Base-by-base conservation (phyloP, 768 basidiomycete species). In the Arthromyces matolae region DNA sequence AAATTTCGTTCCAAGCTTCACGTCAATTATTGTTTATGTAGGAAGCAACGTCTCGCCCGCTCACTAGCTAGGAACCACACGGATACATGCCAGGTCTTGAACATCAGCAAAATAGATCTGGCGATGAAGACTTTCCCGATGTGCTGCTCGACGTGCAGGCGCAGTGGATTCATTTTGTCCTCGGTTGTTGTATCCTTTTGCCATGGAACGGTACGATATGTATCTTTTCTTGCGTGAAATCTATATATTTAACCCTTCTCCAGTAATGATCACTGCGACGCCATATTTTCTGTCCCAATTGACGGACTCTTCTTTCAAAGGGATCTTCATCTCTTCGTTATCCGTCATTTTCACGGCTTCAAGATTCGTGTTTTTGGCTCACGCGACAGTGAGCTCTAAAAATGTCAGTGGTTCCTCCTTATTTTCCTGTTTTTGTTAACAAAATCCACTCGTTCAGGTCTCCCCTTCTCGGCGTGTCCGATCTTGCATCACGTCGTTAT, bases 191-290 rank as follows among this genome's bases (percentile, higher is more conserved):
- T 16, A 78, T 86, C 3, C 73, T 96, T 6, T 66, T 96, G 14
- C 84, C 89, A 23, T 96, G 93, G 93, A 95, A 93, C 60, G 91
- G 93, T n/a, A n/a, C n/a, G n/a, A n/a, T n/a, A n/a, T n/a, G n/a
- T n/a, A n/a, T n/a, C n/a, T n/a, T n/a, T n/a, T n/a, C n/a, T n/a
- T 92, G 63, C 60, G 77, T 61, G 13, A 9, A 3, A 5, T 22
- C 18, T 37, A 39, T 22, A 42, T 3, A 6, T 24, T 41, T 16
- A 40, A 42, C 4, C 8, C 33, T 3, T 18, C 19, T 13, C 14
- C 49, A 94, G 93, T 83, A 1, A 70, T 93, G 60, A 93, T 95
- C 19, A 95, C 89, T 23, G 89, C 86, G 0, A 83, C 83, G 42
- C 83, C 92, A 0, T 90, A 85, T 62, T 90, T 95, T 62, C 62